Evolutionary conservation across 23 red algal genomes (phyloP).

Genomic region (Gracilariopsis chorda): DNA sequence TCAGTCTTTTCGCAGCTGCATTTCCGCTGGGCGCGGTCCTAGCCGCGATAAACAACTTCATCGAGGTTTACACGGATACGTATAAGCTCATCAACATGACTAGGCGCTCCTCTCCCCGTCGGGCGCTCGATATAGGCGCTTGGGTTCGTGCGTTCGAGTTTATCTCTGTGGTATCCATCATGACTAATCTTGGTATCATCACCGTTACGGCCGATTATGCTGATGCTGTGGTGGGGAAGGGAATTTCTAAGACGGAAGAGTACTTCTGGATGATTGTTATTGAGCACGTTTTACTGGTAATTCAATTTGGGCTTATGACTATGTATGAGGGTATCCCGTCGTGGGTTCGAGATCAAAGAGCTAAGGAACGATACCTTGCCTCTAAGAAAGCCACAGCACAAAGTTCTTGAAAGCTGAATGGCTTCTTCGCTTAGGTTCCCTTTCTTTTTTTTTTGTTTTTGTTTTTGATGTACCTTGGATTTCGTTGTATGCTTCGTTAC

Average conservation of each 20-base stretch:
- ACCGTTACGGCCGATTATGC: slow-evolving; percentile 64
- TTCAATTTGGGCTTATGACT: slow-evolving; percentile 39
- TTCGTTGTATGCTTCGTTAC: background rate
- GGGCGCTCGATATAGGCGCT: slow-evolving; percentile 74
- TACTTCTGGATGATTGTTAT: slow-evolving; percentile 79
- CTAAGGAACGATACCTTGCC: slow-evolving; percentile 67
- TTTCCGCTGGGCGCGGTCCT: slow-evolving; percentile 76
- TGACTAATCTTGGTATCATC: slow-evolving; percentile 86
- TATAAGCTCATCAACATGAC: slow-evolving; percentile 64
- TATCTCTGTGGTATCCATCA: slow-evolving; percentile 70
- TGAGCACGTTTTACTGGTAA: slow-evolving; percentile 65
- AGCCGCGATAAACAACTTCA: slow-evolving; percentile 64
- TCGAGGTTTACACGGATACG: slow-evolving; percentile 79
- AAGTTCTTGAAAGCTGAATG: background rate
- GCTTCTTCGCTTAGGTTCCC: background rate
- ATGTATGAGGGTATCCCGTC: slow-evolving; percentile 63
- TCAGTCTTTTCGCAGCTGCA: slow-evolving; percentile 81
- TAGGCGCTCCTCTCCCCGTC: slow-evolving; percentile 58
- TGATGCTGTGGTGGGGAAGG: slow-evolving; percentile 59
- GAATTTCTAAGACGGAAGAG: slow-evolving; percentile 40
- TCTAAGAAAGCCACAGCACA: slow-evolving; percentile 40
- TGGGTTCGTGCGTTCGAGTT: slow-evolving; percentile 91
- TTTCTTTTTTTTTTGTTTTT: too few relatives aligned
- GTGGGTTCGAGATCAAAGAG: slow-evolving; percentile 71
- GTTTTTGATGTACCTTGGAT: background rate